Evolutionary conservation across 257 asterid species (phyloP).

Genomic region (Echium plantagineum): DNA sequence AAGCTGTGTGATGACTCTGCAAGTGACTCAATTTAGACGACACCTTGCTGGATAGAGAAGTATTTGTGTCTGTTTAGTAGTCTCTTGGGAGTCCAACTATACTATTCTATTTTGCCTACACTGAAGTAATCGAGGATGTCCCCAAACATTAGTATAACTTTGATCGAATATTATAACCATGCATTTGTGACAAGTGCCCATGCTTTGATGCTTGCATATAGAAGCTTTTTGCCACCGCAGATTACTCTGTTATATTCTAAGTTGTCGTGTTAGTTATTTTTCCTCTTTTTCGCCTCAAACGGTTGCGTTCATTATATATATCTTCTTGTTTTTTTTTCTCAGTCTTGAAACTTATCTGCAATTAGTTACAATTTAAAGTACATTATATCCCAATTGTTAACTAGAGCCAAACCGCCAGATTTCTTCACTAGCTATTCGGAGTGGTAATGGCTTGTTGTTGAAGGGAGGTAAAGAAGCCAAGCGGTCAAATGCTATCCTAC

Average conservation of each 20-base stretch:
- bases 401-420: conserved; percentile 24
- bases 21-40: too few relatives aligned
- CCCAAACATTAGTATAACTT: too few relatives aligned
- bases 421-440: conserved; percentile 71
- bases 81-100: too few relatives aligned
- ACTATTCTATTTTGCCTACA: too few relatives aligned
- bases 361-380: neutral
- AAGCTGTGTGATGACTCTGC: too few relatives aligned
- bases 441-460: conserved; percentile 75
- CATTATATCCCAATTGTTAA: too few relatives aligned
- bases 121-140: too few relatives aligned
- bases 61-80: too few relatives aligned
- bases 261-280: too few relatives aligned
- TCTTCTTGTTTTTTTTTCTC: neutral
- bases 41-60: too few relatives aligned
- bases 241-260: neutral
- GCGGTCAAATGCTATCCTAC: conserved; percentile 58
- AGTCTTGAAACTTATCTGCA: neutral
- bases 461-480: conserved; percentile 89
- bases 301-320: too few relatives aligned
- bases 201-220: neutral
- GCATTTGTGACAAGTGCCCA: neutral
- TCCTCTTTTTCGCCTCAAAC: neutral
- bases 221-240: neutral
- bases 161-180: neutral